phyloP scores from a whole-genome alignment of 208 protist genomes.

The Leishmania gerbilli region DNA sequence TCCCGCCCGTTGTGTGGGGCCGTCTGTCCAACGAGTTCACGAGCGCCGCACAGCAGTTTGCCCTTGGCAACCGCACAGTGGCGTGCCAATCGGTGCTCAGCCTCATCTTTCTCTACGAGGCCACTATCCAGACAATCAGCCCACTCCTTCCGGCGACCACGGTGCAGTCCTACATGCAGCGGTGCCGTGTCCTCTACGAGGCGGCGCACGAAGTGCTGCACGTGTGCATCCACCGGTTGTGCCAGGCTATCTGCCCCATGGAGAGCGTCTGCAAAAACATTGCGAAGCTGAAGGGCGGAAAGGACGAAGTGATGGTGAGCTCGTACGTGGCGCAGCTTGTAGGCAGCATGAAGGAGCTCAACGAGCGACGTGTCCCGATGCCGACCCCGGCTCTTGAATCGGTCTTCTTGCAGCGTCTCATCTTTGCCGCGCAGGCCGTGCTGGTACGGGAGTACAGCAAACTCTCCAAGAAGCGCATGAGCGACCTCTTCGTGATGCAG shows the following conservation, averaged over 20 bases:
- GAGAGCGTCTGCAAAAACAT: constrained; percentile 54
- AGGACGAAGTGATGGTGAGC: constrained; percentile 67
- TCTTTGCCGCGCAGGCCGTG: constrained; percentile 71
- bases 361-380: constrained; percentile 54
- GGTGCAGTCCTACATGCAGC: constrained; percentile 41
- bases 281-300: constrained; percentile 52
- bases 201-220: constrained; percentile 73
- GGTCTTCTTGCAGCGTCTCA: constrained; percentile 63
- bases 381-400: constrained; percentile 66
- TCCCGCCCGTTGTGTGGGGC: constrained; percentile 74
- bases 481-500: constrained; percentile 80
- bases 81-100: constrained; percentile 64
- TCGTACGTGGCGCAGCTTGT: constrained; percentile 65
- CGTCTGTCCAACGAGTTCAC: constrained; percentile 53
- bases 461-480: constrained; percentile 67
- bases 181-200: constrained; percentile 47
- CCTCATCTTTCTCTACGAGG: constrained; percentile 67
- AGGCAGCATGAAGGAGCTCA: constrained; percentile 43
- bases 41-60: constrained; percentile 65
- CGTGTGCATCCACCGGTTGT: constrained; percentile 77
- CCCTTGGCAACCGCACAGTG: constrained; percentile 55
- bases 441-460: constrained; percentile 80
- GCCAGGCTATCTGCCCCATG: constrained; percentile 76
- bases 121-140: constrained; percentile 48
- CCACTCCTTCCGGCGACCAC: constrained; percentile 56